Evolutionary conservation across 2,329 filamentous ascomycete species (phyloP).

Genomic region (Chalaropsis ovoidea): DNA sequence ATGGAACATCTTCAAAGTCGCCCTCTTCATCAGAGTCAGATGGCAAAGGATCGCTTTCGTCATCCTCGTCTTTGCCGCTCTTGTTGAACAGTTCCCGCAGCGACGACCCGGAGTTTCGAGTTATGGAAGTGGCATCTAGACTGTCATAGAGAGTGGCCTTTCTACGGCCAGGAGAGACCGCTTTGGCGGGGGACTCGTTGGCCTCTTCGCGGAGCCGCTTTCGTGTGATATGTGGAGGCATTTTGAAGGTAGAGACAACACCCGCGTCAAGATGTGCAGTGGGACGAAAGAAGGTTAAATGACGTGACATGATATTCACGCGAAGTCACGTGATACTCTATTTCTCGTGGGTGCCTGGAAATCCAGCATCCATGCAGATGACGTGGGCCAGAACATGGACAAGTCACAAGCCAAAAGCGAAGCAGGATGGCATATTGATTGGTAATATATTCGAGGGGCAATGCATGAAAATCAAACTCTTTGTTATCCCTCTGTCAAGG

Average conservation of each 20-base stretch:
- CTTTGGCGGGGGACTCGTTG: neutral
- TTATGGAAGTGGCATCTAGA: constrained; percentile 39
- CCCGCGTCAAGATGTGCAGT: neutral
- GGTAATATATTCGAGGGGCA: neutral
- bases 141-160: constrained; percentile 53
- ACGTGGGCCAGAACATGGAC: neutral
- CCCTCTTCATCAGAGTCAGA: constrained; percentile 41
- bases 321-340: constrained; percentile 20
- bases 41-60: neutral
- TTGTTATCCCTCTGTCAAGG: neutral
- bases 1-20: constrained; percentile 39
- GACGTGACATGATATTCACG: constrained; percentile 12
- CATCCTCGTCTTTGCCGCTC: constrained; percentile 13
- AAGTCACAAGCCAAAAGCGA: neutral
- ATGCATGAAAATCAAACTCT: neutral
- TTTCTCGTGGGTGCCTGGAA: neutral
- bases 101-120: constrained; percentile 35
- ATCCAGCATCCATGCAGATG: neutral
- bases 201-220: constrained; percentile 47
- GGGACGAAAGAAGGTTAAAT: neutral
- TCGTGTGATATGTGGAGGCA: constrained; percentile 59
- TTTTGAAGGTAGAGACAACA: constrained; percentile 31
- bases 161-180: constrained; percentile 32
- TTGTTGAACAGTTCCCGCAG: constrained; percentile 34
- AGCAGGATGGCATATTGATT: neutral